Conservation (phyloP, 768 basidiomycete species). For the Termitomyces eurrhizus region DNA sequence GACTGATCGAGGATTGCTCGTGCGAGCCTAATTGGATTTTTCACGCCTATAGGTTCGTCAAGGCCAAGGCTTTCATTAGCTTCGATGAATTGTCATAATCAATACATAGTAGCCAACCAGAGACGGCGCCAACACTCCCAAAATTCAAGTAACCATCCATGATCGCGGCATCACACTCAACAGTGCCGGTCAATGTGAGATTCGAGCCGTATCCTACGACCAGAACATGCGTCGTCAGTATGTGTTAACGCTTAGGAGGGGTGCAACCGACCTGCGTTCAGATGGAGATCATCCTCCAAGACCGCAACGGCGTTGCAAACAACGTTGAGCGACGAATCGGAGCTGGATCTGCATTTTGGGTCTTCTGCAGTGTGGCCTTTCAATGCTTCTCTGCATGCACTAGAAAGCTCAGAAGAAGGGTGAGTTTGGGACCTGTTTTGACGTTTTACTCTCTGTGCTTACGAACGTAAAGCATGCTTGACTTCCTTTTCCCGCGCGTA, state of each 20-base stretch:
- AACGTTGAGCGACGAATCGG: constrained; percentile 33
- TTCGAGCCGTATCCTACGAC: constrained; percentile 70
- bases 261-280: constrained; percentile 63
- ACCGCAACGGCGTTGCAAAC: constrained; percentile 51
- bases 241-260: background rate
- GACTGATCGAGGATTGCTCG: constrained; percentile 52
- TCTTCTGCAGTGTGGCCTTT: background rate
- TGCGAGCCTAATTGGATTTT: constrained; percentile 67
- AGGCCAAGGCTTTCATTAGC: background rate
- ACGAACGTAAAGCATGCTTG: constrained; percentile 57
- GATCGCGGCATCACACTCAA: constrained; percentile 81
- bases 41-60: constrained; percentile 42
- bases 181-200: constrained; percentile 65
- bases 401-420: constrained; percentile 21
- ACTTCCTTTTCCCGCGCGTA: constrained; percentile 43
- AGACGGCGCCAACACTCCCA: constrained; percentile 71
- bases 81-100: background rate
- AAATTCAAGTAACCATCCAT: constrained; percentile 52
- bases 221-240: background rate
- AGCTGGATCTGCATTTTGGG: constrained; percentile 1
- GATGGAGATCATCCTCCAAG: constrained; percentile 61
- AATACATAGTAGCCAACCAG: constrained; percentile 33
- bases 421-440: background rate
- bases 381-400: constrained; percentile 51
- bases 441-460: constrained; percentile 13